Evolutionary conservation across 345 rosid species (phyloP), one percentile per base, ranked within the genome.

Genomic region (Moricandia arvensis): DNA sequence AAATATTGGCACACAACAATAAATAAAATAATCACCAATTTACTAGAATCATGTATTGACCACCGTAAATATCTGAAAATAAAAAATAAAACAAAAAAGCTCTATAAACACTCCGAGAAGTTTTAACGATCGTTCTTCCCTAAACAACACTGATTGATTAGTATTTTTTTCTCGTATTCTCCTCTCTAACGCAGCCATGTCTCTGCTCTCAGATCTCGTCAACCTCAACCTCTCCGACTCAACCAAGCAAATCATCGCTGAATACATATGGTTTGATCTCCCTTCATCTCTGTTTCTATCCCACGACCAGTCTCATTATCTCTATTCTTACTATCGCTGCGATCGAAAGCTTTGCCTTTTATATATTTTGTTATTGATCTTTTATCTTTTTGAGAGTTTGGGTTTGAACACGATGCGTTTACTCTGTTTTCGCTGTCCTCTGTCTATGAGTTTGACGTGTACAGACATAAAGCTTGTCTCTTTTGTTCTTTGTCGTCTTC

Each of bases 191-290:
- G 71, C 71, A 59, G 69, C 54, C 27, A 86, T 88, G 95, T 81
- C 95, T 73, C 71, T 78, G 26, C 91, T 89, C 26, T 67, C 83
- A 38, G 89, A 89, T 83, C 88, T 91, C 81, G 21, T 88, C 72
- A 88, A 89, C 90, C 79, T 91, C 55, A 66, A 87, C 83, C 95
- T 89, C 72, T 78, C 91, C 15, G 89, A 77, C 2, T 4, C 83
- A 63, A 84, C 91, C 0, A 79, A 85, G 5, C 85, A 89, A 76
- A 78, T 89, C 84, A 86, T 89, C 73, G 95, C 95, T 1, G 97
- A 89, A 75, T 91, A 89, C 83, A 82, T 91, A 81, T 91, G 93
- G 97, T 76, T 43, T 62, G 13, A 58, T 51, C 69, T 61, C 57
- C 2, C 71, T 72, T 73, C 74, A 5, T 24, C 17, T 41, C 49